Conservation (phyloP, 495 filamentous ascomycete genomes). For the Xylaria curta region DNA sequence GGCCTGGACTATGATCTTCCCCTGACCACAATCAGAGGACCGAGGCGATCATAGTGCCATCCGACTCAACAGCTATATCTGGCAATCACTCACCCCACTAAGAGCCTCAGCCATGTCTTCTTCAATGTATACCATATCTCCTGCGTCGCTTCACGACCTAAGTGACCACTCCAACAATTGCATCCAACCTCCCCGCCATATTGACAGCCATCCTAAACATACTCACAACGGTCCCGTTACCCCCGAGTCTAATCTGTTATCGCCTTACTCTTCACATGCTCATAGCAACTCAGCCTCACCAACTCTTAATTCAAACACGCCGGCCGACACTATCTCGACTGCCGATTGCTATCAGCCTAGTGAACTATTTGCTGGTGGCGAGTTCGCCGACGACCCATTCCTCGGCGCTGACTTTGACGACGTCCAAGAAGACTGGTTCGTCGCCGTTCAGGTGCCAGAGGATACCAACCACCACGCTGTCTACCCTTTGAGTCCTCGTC, state of each 20-base stretch:
- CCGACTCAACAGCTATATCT: constrained; percentile 37
- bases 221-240: constrained; percentile 33
- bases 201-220: constrained; percentile 31
- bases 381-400: constrained; percentile 48
- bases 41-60: constrained; percentile 30
- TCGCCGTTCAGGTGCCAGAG: constrained; percentile 36
- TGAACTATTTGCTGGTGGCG: constrained; percentile 43
- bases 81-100: constrained; percentile 26
- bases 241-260: constrained; percentile 42
- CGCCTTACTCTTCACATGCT: constrained; percentile 48
- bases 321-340: constrained; percentile 49
- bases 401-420: constrained; percentile 37
- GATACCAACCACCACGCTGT: constrained; percentile 25
- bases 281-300: constrained; percentile 51
- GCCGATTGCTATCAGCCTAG: constrained; percentile 51
- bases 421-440: constrained; percentile 14
- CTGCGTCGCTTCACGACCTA: constrained; percentile 40
- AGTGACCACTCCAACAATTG: constrained; percentile 35
- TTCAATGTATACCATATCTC: constrained; percentile 43
- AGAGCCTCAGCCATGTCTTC: constrained; percentile 40
- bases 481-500: constrained; percentile 43
- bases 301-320: constrained; percentile 46
- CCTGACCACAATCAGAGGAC: constrained; percentile 29
- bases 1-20: constrained; percentile 34
- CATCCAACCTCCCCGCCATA: constrained; percentile 34